Evolutionary conservation across 306 rosid genomes (phyloP).

Genomic region (Sicyos baderoa): DNA sequence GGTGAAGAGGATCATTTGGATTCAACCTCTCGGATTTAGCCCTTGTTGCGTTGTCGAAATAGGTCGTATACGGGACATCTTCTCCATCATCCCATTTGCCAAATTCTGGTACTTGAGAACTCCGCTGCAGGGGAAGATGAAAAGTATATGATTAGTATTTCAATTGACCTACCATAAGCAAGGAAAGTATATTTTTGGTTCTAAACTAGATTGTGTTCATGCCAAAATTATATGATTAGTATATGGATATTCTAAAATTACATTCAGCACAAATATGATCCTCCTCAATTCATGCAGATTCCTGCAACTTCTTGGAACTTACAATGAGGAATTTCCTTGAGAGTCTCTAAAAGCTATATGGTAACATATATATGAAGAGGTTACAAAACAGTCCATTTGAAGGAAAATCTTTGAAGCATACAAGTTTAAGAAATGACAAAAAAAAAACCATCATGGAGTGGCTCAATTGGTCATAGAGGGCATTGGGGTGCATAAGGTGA

Average conservation of each 20-base stretch:
- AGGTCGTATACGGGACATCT: slow-evolving; percentile 18
- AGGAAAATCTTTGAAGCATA: not conserved
- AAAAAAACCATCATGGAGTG: no score
- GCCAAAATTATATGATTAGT: not conserved
- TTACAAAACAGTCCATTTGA: not conserved
- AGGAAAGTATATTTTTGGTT: not conserved
- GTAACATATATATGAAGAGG: not conserved
- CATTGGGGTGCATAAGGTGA: no score
- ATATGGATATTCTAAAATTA: not conserved
- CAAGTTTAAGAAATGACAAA: not conserved
- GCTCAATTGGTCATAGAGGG: no score
- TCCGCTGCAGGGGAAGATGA: slow-evolving; percentile 12
- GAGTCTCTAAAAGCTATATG: no score
- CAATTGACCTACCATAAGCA: not conserved
- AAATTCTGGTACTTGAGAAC: slow-evolving; percentile 18
- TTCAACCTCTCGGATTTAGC: slow-evolving; percentile 1
- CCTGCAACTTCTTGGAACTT: not conserved
- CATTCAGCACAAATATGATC: not conserved
- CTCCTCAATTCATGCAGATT: not conserved
- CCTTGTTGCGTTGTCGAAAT: slow-evolving; percentile 21
- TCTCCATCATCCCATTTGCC: slow-evolving; percentile 25
- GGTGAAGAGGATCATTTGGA: slow-evolving; percentile 7
- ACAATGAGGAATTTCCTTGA: not conserved
- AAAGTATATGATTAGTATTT: no score
- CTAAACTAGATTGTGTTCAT: no score